These are phyloP conservation scores for Leishmania mexicana DNA, from an alignment of 208 protist genomes.

Conservation along the genomic window DNA sequence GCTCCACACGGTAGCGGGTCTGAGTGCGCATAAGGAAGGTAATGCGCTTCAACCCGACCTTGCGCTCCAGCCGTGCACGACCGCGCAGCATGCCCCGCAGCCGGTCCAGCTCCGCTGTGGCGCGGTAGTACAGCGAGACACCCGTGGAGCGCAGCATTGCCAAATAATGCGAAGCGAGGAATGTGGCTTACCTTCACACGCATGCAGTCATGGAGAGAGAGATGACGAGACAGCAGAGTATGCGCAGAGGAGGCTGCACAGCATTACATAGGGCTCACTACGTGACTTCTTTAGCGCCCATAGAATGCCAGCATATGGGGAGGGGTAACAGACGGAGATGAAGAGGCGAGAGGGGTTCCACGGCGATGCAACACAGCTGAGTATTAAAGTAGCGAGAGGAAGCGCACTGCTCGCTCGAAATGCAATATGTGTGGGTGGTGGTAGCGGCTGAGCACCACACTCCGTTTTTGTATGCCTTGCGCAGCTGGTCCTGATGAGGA, in stretches of 20 bases:
- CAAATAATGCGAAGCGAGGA: background rate
- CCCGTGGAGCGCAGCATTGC: slow-evolving; percentile 61
- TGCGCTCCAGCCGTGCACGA: slow-evolving; percentile 79
- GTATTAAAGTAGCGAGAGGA: background rate
- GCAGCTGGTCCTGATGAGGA: background rate
- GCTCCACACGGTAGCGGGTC: slow-evolving; percentile 88
- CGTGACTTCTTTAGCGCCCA: background rate
- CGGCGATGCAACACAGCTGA: background rate
- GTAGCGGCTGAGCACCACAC: background rate
- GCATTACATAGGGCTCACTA: background rate
- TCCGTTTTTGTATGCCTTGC: background rate
- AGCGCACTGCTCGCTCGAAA: background rate
- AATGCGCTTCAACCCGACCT: slow-evolving; percentile 82
- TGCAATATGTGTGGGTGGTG: background rate
- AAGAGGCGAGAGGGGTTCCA: background rate
- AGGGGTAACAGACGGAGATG: too few relatives aligned
- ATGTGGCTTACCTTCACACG: background rate
- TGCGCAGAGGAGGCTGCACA: background rate
- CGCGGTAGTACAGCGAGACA: slow-evolving; percentile 61
- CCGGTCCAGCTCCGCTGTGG: slow-evolving; percentile 79
- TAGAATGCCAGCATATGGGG: background rate
- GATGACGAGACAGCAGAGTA: background rate
- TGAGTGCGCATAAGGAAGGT: slow-evolving; percentile 90
- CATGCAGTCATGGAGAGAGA: background rate
- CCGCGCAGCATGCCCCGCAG: slow-evolving; percentile 83